phyloP scores from a whole-genome alignment of 2,329 filamentous ascomycete genomes.

The Xylariaceae sp. region DNA sequence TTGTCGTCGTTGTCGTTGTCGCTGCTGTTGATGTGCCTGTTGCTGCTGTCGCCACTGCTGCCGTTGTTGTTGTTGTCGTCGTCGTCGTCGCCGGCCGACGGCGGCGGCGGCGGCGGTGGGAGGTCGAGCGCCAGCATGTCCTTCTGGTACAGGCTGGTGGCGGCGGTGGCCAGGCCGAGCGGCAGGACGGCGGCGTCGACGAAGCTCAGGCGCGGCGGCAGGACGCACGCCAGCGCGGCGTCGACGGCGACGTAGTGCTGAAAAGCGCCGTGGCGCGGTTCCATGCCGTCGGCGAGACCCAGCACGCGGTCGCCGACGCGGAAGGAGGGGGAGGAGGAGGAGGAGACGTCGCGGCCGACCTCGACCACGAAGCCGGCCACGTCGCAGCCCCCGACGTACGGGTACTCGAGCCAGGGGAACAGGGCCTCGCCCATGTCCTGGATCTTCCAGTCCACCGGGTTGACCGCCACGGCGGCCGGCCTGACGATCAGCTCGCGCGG shows the following conservation, averaged over 20 bases:
- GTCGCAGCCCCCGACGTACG: constrained; percentile 26
- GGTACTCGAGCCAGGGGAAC: constrained; percentile 23
- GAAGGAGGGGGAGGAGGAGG: no score
- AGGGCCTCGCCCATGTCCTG: constrained; percentile 12
- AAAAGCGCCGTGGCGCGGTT: constrained; percentile 17
- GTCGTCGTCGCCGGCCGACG: constrained; percentile 5
- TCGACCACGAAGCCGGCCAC: constrained; percentile 24
- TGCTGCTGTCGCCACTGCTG: no score
- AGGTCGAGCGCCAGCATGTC: constrained; percentile 2
- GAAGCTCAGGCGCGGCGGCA: constrained; percentile 3
- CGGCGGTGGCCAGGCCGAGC: constrained; percentile 3
- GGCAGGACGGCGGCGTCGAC: constrained; percentile 3
- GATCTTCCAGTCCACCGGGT: constrained; percentile 25
- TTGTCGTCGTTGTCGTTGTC: no score
- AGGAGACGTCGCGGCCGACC: constrained; percentile 17
- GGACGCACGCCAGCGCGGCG: constrained; percentile 1
- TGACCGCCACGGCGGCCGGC: constrained; percentile 25
- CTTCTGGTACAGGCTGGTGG: constrained; percentile 2
- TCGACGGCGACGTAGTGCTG: constrained; percentile 4
- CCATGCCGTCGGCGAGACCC: constrained; percentile 21
- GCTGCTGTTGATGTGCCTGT: no score
- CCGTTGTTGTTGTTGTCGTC: no score
- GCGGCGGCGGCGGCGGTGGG: constrained; percentile 8
- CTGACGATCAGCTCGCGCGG: constrained; percentile 20
- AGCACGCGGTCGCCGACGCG: constrained; percentile 25